phyloP scores from a whole-genome alignment of 331 rosid genomes.

The Arachis monticola region DNA sequence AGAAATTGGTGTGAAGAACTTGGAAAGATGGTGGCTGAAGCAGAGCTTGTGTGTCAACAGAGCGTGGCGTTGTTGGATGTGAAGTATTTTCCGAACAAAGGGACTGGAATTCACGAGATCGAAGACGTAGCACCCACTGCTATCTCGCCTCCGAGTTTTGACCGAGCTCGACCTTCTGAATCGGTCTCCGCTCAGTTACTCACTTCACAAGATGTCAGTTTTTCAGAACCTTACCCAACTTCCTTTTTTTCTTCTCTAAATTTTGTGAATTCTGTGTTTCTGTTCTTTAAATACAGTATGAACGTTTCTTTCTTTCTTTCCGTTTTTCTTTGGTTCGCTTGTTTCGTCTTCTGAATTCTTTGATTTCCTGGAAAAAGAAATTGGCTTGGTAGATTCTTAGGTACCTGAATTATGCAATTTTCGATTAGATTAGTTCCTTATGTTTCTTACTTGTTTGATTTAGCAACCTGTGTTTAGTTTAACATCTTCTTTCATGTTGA shows the following conservation, averaged over 20 bases:
- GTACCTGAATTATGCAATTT: slow-evolving; percentile 7
- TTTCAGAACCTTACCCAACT: background rate
- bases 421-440: slow-evolving; percentile 33
- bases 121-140: slow-evolving; percentile 50
- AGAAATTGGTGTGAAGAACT: background rate
- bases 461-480: background rate
- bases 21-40: slow-evolving; percentile 85
- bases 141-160: slow-evolving; percentile 46
- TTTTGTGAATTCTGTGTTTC: background rate
- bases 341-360: slow-evolving; percentile 36
- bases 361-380: slow-evolving; percentile 8
- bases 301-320: background rate
- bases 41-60: slow-evolving; percentile 60
- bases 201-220: slow-evolving; percentile 60
- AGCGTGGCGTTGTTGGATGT: slow-evolving; percentile 61
- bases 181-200: slow-evolving; percentile 58
- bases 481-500: background rate
- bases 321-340: background rate
- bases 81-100: slow-evolving; percentile 53
- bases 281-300: slow-evolving; percentile 27
- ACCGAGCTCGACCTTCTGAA: slow-evolving; percentile 57
- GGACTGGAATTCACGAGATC: slow-evolving; percentile 48
- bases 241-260: background rate
- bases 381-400: slow-evolving; percentile 11
- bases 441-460: slow-evolving; percentile 3